Conservation (phyloP, 164 flowering plant genomes). For the Houttuynia cordata region DNA sequence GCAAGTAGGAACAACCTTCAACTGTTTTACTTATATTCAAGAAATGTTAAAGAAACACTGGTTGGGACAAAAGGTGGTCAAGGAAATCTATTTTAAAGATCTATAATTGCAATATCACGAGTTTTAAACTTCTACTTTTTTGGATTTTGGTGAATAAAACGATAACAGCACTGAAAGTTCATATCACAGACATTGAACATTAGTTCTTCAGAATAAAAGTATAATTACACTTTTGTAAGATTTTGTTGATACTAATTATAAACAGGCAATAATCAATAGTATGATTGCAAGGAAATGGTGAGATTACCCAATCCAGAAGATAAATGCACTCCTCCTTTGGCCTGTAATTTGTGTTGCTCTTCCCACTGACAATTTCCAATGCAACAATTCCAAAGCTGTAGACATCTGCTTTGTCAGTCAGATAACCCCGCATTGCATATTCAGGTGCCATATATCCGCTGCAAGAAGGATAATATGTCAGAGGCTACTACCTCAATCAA, state of each 20-base stretch:
- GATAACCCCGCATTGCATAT: conserved; percentile 34
- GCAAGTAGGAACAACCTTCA: too few species aligned
- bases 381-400: conserved; percentile 50
- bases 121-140: too few species aligned
- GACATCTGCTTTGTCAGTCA: conserved; percentile 47
- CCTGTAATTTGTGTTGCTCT: conserved; percentile 16
- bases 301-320: background rate
- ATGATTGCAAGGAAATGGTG: background rate
- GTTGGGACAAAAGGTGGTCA: too few species aligned
- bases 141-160: conserved; percentile 14
- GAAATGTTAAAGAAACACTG: too few species aligned
- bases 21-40: too few species aligned
- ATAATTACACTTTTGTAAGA: too few species aligned
- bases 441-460: background rate
- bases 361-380: conserved; percentile 41
- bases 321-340: background rate
- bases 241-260: too few species aligned
- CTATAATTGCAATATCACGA: too few species aligned
- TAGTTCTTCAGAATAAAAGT: conserved; percentile 68
- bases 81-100: too few species aligned
- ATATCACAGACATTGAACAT: conserved; percentile 42
- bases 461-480: background rate
- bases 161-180: conserved; percentile 32
- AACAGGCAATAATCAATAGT: conserved; percentile 15
- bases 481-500: background rate